Percentiles rank a stretch among this genome's conserved stretches.
Conservation (phyloP, 108 stramenopile species). For the Cafeteria roenbergensis region DNA sequence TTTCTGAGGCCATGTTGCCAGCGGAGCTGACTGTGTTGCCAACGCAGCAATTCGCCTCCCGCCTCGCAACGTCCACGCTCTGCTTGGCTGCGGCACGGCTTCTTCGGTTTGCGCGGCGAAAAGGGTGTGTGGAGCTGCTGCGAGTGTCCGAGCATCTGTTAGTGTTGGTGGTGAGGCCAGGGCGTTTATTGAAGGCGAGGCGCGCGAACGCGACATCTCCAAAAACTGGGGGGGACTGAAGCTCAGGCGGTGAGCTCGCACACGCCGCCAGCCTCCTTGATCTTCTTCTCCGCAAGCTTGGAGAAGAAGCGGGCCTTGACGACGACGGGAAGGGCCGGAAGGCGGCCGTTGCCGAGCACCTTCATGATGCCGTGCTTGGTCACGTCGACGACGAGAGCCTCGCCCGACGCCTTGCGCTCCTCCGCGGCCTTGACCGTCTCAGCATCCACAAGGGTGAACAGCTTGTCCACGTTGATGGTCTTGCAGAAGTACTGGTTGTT, state of each 20-base stretch:
- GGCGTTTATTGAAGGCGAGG: too few relatives aligned
- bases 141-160: too few relatives aligned
- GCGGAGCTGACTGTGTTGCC: too few relatives aligned
- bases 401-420: conserved; percentile 56
- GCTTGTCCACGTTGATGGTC: conserved; percentile 89
- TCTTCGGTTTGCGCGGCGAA: too few relatives aligned
- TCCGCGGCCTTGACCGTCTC: conserved; percentile 93
- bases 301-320: conserved; percentile 98
- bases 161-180: too few relatives aligned
- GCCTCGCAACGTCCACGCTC: too few relatives aligned
- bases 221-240: too few relatives aligned
- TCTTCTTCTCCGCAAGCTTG: conserved; percentile 96
- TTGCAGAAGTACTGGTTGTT: conserved; percentile 79
- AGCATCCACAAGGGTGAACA: conserved; percentile 84
- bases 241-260: conserved; percentile 60
- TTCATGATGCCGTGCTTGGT: conserved; percentile 88
- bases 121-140: too few relatives aligned
- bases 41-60: too few relatives aligned
- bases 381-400: conserved; percentile 97
- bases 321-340: conserved; percentile 80
- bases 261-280: conserved; percentile 94
- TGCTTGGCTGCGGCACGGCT: too few relatives aligned
- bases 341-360: conserved; percentile 94
- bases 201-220: too few relatives aligned
- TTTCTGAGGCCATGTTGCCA: too few relatives aligned